Evolutionary conservation across 1,284 basidiomycete genomes (phyloP).

Genomic region (Leccinum subrobustum): DNA sequence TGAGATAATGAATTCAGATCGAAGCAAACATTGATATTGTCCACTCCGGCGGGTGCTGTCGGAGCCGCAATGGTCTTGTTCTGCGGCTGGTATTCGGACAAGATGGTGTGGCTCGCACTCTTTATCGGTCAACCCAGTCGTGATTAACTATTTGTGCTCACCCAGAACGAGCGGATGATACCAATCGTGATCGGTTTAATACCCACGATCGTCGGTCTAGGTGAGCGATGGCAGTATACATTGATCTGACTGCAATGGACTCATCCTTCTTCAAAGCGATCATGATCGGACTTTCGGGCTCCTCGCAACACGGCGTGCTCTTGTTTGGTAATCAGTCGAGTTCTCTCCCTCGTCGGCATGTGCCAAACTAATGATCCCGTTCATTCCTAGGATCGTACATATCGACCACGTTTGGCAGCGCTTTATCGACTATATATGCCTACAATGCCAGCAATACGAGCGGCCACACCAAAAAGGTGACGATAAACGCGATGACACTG

Average conservation of each 20-base stretch:
- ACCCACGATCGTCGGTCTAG: slow-evolving; percentile 60
- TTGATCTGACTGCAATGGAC: not conserved
- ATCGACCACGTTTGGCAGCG: slow-evolving; percentile 58
- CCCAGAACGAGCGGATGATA: slow-evolving; percentile 58
- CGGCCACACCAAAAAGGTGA: slow-evolving; percentile 62
- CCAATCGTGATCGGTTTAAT: slow-evolving; percentile 61
- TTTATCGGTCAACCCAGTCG: not conserved
- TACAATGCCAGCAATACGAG: slow-evolving; percentile 68
- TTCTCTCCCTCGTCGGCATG: not conserved
- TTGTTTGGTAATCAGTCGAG: slow-evolving; percentile 49
- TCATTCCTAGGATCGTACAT: slow-evolving; percentile 47
- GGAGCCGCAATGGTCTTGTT: slow-evolving; percentile 47
- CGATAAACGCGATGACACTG: slow-evolving; percentile 34
- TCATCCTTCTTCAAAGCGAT: slow-evolving; percentile 38
- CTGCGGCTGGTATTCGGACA: slow-evolving; percentile 67
- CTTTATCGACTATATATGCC: slow-evolving; percentile 60
- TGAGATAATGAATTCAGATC: slow-evolving; percentile 36
- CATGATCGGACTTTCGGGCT: slow-evolving; percentile 55
- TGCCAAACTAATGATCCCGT: not conserved
- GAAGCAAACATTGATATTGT: slow-evolving; percentile 60
- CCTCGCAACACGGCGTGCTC: slow-evolving; percentile 50
- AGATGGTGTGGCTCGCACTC: slow-evolving; percentile 39
- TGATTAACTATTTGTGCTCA: not conserved
- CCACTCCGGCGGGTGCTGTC: slow-evolving; percentile 57
- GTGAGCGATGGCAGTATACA: slow-evolving; percentile 27